Base-by-base conservation (phyloP, 306 rosid genomes). In the Begonia peltatifolia region DNA sequence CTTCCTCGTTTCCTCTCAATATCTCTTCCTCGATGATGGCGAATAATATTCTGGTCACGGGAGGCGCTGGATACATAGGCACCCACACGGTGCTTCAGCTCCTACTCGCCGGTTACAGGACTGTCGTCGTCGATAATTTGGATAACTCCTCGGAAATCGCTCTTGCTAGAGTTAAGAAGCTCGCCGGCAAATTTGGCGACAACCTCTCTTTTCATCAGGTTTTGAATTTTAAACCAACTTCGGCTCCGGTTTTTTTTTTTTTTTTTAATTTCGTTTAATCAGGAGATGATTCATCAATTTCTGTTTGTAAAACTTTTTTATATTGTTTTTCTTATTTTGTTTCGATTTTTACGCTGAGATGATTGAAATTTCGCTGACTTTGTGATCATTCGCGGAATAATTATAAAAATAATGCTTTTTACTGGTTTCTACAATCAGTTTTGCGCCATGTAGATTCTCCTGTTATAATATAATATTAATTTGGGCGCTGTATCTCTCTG, bases 21-120 rank as follows among this genome's bases (percentile, higher is more conserved):
- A 6, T 20, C 41, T n/a, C 44, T 6, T 61, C 42, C 14, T 23
- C 65, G 6, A 42, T 11, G 6, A 78, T 81, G 94, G 54, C 63
- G 9, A 79, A 73, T 48, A 70, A 58, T 12, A 75, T 92, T 16
- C 72, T 92, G 0, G 94, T 92, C 22, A 92, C 99, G 22, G 99
- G 99, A 3, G 99, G 96, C 0, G 99, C 94, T 76, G 96, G 99
- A 42, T 92, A 92, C 65, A 87, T 87, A 70, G 99, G 96, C 12
- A 68, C 63, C 73, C 99, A 92, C 65, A 87, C 99, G 30, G 96
- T 87, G 50, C 84, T 92, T 13, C 99, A 87, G 60, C 96, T 87
- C 30, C 44, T 92, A 3, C 82, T 81, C 54, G 94, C 77, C 6
- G 96, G 94, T 13, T 87, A 75, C 65, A 72, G 56, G 17, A 53